Evolutionary conservation across 306 rosid species (phyloP).

Genomic region (Quercus ilex): DNA sequence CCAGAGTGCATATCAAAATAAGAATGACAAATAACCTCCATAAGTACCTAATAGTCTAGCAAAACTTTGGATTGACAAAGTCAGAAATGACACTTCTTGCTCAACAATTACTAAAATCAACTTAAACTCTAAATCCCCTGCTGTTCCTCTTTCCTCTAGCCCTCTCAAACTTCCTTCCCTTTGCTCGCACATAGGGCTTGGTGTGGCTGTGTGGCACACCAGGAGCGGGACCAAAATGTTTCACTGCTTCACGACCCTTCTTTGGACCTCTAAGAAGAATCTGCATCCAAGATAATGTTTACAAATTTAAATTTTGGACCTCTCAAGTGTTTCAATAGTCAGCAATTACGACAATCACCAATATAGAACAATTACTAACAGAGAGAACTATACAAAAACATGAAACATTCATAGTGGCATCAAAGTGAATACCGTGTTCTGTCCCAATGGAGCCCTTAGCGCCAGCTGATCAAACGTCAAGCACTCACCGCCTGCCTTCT

Average conservation of each 20-base stretch:
- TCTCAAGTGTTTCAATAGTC: neutral
- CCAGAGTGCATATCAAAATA: neutral
- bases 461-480: constrained; percentile 82
- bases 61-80: constrained; percentile 26
- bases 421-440: constrained; percentile 57
- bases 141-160: constrained; percentile 83
- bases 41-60: neutral
- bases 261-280: constrained; percentile 76
- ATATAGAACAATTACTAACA: neutral
- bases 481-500: constrained; percentile 80
- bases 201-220: constrained; percentile 88
- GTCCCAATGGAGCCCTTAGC: constrained; percentile 70
- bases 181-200: constrained; percentile 67
- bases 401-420: neutral
- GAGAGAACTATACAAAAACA: neutral
- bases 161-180: constrained; percentile 78
- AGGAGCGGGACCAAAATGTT: constrained; percentile 85
- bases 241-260: constrained; percentile 79
- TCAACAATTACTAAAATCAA: neutral
- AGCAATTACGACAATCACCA: neutral
- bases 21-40: neutral
- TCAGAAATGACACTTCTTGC: constrained; percentile 12
- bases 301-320: neutral
- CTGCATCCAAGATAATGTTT: constrained; percentile 27
- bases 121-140: constrained; percentile 61